Base-by-base conservation (phyloP, 768 basidiomycete species). In the Brasilioporus rufonigricans region DNA sequence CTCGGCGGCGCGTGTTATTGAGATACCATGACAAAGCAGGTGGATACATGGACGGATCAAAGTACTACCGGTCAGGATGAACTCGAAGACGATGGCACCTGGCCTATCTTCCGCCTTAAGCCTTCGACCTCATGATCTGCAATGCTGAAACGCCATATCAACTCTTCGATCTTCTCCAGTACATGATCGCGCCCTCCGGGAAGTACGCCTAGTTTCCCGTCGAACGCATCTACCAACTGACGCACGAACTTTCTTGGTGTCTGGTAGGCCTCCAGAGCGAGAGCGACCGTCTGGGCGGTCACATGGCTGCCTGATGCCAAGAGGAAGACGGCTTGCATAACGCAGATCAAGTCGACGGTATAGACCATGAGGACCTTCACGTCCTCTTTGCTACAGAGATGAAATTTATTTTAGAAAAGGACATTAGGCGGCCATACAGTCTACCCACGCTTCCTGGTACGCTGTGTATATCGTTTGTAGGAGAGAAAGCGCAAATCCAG, bases 271-370 rank as follows among this genome's bases (percentile, higher is more conserved):
- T 1, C 13, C 3, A 59, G 9, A n/a, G 52, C 57, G 24, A 29
- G 21, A 27, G 4, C 2, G 4, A 18, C 18, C 2, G 23, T 44
- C 33, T 43, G 3, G 5, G 11, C 1, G 9, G 46, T 63, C 33
- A 61, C 41, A 0, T 13, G 41, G 2, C 21, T 10, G 12, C 41
- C 36, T 1, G 43, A 16, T 1, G 50, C 36, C 16, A 62, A 5
- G 39, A 58, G 23, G 29, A 48, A 61, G 19, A 59, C 8, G 13
- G 24, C 33, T 26, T 62, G 61, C 61, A 61, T 62, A 52, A 58
- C 43, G 26, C 51, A 61, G 19, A 59, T 49, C 27, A 61, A n/a
- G 46, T 59, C 45, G 3, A 62, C 44, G 24, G 58, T 53, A 41
- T 50, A 61, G 24, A 31, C 49, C 49, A 61, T 61, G 27, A 61